phyloP scores from a whole-genome alignment of 768 basidiomycete species.

The Termitomyces sp. region DNA sequence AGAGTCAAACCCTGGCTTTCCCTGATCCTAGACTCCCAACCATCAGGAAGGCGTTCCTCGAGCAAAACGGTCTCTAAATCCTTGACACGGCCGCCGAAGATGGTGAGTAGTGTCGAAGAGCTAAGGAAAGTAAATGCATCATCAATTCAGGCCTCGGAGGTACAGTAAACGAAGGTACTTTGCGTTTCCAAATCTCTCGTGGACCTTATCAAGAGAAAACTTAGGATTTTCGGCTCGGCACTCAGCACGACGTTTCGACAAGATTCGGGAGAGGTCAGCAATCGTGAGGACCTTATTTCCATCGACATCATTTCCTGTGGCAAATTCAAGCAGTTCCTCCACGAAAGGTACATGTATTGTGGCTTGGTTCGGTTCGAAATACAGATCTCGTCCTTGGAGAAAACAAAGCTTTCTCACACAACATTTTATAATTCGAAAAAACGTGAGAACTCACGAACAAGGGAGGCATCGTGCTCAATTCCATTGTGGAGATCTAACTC shows the following conservation, averaged over 20 bases:
- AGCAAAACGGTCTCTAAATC: constrained; percentile 54
- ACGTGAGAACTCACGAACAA: constrained; percentile 46
- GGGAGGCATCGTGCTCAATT: constrained; percentile 69
- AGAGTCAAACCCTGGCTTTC: constrained; percentile 60
- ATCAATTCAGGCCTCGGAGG: background rate
- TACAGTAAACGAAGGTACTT: constrained; percentile 47
- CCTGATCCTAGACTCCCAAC: constrained; percentile 66
- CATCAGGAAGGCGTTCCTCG: constrained; percentile 68
- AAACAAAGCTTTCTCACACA: constrained; percentile 25
- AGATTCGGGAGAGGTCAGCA: constrained; percentile 55
- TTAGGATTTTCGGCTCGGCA: constrained; percentile 50
- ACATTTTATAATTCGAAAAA: background rate
- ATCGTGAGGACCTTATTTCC: constrained; percentile 49
- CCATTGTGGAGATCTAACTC: constrained; percentile 75
- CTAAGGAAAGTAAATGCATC: constrained; percentile 28
- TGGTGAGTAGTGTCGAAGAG: constrained; percentile 58
- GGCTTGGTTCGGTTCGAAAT: constrained; percentile 49
- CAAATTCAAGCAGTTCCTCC: constrained; percentile 52
- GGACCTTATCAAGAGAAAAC: constrained; percentile 46
- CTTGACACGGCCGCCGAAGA: constrained; percentile 61
- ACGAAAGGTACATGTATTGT: constrained; percentile 47
- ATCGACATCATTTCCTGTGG: constrained; percentile 53
- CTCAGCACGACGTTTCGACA: constrained; percentile 60
- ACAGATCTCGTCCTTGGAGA: constrained; percentile 44
- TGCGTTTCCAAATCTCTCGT: constrained; percentile 62